Evolutionary conservation across 768 basidiomycete species (phyloP).

Genomic region (Termitomyces sp.): DNA sequence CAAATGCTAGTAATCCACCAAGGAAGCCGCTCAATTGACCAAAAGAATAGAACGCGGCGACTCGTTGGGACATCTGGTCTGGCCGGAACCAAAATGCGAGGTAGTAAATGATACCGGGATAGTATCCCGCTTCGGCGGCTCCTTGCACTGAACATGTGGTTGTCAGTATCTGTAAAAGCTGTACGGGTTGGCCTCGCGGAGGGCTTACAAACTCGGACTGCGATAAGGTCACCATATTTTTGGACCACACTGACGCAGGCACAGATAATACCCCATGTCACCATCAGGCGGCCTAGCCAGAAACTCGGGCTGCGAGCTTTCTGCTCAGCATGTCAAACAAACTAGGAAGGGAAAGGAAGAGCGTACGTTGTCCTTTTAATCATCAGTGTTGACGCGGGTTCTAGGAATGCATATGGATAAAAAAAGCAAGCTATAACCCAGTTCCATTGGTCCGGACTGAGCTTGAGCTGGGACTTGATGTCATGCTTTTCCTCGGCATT

Average conservation of each 20-base stretch:
- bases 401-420: conserved; percentile 11
- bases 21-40: conserved; percentile 12
- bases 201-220: conserved; percentile 10
- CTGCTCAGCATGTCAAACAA: not conserved
- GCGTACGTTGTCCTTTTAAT: conserved; percentile 11
- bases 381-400: conserved; percentile 11
- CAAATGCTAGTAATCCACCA: conserved; percentile 10
- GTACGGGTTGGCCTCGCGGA: not conserved
- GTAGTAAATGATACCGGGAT: conserved; percentile 13
- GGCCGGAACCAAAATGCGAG: conserved; percentile 15
- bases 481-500: conserved; percentile 11
- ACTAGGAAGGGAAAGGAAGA: not conserved
- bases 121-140: conserved; percentile 15
- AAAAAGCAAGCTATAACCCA: conserved; percentile 14
- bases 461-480: conserved; percentile 10
- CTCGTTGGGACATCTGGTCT: conserved; percentile 6
- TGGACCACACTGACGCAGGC: conserved; percentile 8
- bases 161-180: not conserved
- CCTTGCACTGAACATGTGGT: conserved; percentile 5
- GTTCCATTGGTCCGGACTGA: conserved; percentile 11
- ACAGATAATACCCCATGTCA: conserved; percentile 12
- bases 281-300: conserved; percentile 12
- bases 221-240: conserved; percentile 7
- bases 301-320: conserved; percentile 8
- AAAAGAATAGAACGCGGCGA: conserved; percentile 13